Base-by-base conservation (phyloP, 805 yeast genomes). In the Geotrichum ghanense region DNA sequence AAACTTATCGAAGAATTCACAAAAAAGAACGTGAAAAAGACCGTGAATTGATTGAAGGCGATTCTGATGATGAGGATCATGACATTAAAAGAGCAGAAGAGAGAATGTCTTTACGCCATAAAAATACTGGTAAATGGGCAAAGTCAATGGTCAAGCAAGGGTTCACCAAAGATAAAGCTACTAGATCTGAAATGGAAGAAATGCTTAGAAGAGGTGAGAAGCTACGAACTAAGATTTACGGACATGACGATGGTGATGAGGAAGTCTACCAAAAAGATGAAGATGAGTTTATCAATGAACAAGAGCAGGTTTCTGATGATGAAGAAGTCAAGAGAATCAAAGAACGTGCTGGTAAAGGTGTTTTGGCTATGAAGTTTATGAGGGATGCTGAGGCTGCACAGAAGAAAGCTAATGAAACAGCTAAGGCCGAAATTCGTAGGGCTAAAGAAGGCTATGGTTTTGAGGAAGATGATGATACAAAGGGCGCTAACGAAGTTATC, bases 331-430 rank as follows among this genome's bases (percentile, higher is more conserved):
- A 54, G 24, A 41, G 66, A 10, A 89, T 92, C 19, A 90, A 89
- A 63, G 37, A 31, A 31, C 12, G 37, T n/a, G 23, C 42, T 19
- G 25, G 25, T 20, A 21, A 20, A 17, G 97, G 97, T 47, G 81
- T 90, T 19, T 67, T 90, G 74, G 82, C 79, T 43, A 92, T 92
- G 97, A 95, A 89, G 54, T 90, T 90, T 63, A 90, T 90, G 97
- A 81, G 74, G 53, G 83, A 82, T 50, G 97, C 97, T 1, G 95
- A 82, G 51, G 80, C 79, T 47, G 74, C 80, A 53, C 75, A 77
- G 51, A 74, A 71, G 49, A 71, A 73, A 46, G 78, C 72, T 40
- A 89, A 86, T 61, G 61, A 79, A 40, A 74, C 70, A 49, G 68
- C 69, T 43, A 58, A 86, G 47, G 74, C 74, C 52, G 63, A 73